A percentile compares a stretch with the other conserved stretches of the same genome.
These are phyloP conservation scores for Cercis canadensis DNA, from an alignment of 306 rosid genomes.

Conservation along the genomic window DNA sequence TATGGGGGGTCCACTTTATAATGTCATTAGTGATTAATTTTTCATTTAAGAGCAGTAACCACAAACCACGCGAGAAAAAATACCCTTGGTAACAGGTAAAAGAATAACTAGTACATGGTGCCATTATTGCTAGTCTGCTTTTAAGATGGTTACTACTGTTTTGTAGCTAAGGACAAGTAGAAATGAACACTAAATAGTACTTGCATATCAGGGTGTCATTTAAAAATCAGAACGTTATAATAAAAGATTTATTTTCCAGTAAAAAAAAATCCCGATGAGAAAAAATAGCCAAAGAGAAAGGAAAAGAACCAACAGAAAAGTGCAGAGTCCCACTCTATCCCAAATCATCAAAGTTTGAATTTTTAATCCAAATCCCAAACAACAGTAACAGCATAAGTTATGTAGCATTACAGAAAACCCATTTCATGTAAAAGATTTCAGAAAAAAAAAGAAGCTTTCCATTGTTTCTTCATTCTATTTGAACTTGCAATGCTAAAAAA, in stretches of 20 bases:
- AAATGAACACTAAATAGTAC: constrained; percentile 15
- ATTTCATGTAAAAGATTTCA: not conserved
- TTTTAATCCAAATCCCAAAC: constrained; percentile 25
- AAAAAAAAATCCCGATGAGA: constrained; percentile 15
- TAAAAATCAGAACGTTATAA: constrained; percentile 25
- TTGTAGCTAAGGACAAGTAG: constrained; percentile 14
- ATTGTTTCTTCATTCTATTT: constrained; percentile 27
- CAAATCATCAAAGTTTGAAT: constrained; percentile 40
- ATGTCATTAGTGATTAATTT: constrained; percentile 15
- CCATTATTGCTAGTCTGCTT: constrained; percentile 36
- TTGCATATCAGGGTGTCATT: not conserved
- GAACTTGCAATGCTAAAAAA: constrained; percentile 32
- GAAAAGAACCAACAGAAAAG: constrained; percentile 30
- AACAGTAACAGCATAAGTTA: constrained; percentile 13
- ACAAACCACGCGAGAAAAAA: constrained; percentile 25
- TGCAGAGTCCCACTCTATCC: constrained; percentile 39
- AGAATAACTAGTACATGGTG: constrained; percentile 15
- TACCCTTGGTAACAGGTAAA: constrained; percentile 29
- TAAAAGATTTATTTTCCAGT: not conserved
- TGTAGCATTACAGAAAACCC: constrained; percentile 12
- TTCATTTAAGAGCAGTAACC: constrained; percentile 5
- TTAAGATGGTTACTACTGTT: not conserved
- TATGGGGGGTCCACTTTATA: constrained; percentile 19
- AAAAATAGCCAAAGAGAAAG: constrained; percentile 30
- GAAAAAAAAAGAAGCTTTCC: not conserved